Conservation (phyloP, 345 rosid genomes). For the Populus euphratica region DNA sequence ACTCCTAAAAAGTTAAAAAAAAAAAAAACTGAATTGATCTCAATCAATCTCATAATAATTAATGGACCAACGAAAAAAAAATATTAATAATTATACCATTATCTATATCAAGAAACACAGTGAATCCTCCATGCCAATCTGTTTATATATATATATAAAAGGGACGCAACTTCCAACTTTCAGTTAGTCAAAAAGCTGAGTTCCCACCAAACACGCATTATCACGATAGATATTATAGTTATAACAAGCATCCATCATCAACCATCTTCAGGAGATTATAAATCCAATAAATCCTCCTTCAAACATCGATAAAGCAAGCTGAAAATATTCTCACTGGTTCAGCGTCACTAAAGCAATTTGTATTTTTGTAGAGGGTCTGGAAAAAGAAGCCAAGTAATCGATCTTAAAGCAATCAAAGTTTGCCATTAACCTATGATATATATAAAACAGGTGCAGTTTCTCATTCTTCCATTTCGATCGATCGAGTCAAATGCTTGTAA, state of each 20-base stretch:
- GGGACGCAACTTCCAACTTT: too few species aligned
- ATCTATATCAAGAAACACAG: too few species aligned
- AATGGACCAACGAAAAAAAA: too few species aligned
- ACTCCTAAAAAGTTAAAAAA: too few species aligned
- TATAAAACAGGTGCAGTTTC: not conserved
- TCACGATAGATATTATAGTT: not conserved
- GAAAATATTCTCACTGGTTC: not conserved
- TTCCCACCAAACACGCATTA: not conserved
- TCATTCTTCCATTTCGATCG: not conserved
- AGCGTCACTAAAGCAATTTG: not conserved
- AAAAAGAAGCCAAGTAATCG: not conserved
- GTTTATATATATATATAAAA: too few species aligned
- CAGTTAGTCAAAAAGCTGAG: too few species aligned
- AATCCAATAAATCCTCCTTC: not conserved
- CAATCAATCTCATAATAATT: too few species aligned
- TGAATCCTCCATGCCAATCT: too few species aligned
- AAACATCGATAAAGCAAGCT: not conserved
- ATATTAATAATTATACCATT: too few species aligned
- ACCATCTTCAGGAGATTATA: not conserved
- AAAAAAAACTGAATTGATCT: too few species aligned
- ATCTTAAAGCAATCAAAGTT: not conserved
- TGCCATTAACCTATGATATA: not conserved
- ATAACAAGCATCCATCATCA: not conserved
- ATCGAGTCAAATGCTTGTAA: constrained; percentile 31
- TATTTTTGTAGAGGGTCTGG: not conserved